phyloP scores from a whole-genome alignment of 129 eudicot species.

The Saussurea involucrata region DNA sequence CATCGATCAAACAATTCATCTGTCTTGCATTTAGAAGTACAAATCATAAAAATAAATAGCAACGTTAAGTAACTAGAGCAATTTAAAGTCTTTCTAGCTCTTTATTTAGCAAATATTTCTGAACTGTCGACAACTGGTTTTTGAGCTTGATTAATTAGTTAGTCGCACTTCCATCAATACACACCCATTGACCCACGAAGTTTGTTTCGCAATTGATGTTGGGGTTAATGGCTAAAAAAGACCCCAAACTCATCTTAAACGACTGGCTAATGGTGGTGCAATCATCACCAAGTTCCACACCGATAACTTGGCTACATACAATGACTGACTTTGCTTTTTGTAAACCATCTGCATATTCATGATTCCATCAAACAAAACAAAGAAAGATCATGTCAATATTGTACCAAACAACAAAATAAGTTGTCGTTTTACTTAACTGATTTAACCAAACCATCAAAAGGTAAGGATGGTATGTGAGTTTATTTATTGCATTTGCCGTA shows the following conservation, averaged over 20 bases:
- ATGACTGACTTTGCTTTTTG: slow-evolving; percentile 1
- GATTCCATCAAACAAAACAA: not conserved
- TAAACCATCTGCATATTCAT: not conserved
- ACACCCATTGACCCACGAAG: slow-evolving; percentile 36
- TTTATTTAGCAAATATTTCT: not conserved
- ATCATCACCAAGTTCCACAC: slow-evolving; percentile 19
- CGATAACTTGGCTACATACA: slow-evolving; percentile 16
- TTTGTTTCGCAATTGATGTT: slow-evolving; percentile 26
- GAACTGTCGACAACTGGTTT: not conserved
- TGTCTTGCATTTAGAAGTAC: not conserved
- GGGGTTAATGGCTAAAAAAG: slow-evolving; percentile 26
- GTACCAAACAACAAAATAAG: not conserved
- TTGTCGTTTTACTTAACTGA: not conserved
- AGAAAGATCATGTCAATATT: not conserved
- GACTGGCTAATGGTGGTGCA: slow-evolving; percentile 18
- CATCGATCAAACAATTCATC: not conserved
- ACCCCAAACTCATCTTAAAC: slow-evolving; percentile 6
- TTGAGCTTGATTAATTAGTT: not conserved
- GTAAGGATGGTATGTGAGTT: too few relatives aligned
- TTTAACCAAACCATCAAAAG: not conserved
- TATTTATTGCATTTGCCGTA: too few relatives aligned
- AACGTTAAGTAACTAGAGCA: not conserved
- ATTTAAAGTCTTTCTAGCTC: slow-evolving; percentile 5
- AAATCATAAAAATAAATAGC: not conserved
- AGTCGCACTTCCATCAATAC: slow-evolving; percentile 10